These are phyloP conservation scores for Boletus rubroflammeus DNA, from an alignment of 768 basidiomycete genomes.

Conservation along the genomic window DNA sequence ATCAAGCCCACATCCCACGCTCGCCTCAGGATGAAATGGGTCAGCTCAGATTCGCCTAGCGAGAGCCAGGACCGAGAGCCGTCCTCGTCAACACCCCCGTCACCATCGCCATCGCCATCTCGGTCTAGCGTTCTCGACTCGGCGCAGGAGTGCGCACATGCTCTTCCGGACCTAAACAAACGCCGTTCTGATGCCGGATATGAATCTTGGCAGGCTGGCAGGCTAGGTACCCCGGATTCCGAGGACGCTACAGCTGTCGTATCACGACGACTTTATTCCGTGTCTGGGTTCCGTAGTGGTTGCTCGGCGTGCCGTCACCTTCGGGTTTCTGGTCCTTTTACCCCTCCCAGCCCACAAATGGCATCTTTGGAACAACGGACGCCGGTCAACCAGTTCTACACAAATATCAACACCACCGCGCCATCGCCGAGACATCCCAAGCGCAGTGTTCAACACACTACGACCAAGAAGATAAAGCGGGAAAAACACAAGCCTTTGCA, in stretches of 20 bases:
- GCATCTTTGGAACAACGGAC: background rate
- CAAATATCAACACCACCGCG: background rate
- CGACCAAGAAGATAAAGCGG: slow-evolving; percentile 7
- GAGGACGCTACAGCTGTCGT: slow-evolving; percentile 6
- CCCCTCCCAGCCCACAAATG: slow-evolving; percentile 10
- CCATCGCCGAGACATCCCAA: background rate
- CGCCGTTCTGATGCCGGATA: background rate
- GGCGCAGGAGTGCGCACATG: background rate
- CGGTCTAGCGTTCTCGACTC: slow-evolving; percentile 2
- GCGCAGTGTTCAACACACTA: background rate
- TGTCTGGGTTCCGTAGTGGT: slow-evolving; percentile 26
- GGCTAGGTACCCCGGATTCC: slow-evolving; percentile 11
- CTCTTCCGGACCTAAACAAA: background rate
- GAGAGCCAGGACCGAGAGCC: slow-evolving; percentile 4
- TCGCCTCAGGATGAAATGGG: slow-evolving; percentile 20
- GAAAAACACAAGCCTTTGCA: background rate
- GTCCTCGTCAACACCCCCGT: background rate
- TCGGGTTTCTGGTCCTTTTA: slow-evolving; percentile 12
- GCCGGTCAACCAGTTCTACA: background rate
- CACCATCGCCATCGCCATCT: slow-evolving; percentile 3
- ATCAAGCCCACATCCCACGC: background rate
- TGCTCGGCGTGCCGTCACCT: slow-evolving; percentile 26
- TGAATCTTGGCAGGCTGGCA: background rate
- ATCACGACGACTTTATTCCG: slow-evolving; percentile 8
- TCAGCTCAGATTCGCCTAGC: slow-evolving; percentile 6